Base-by-base conservation (phyloP, 2,329 filamentous ascomycete species). In the Lachnellula occidentalis region DNA sequence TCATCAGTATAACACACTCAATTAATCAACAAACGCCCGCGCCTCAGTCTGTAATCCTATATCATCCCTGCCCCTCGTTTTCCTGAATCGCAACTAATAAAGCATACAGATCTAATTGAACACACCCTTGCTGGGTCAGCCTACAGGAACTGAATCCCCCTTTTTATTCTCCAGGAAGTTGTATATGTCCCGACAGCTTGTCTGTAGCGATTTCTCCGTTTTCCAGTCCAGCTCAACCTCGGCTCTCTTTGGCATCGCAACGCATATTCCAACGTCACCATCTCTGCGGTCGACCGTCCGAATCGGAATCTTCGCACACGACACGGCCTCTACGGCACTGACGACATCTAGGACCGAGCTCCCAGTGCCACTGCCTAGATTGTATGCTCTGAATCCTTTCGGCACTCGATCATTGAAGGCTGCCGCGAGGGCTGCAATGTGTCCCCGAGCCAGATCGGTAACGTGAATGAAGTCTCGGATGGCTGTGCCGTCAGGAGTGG, bases 401-500 rank as follows among this genome's bases (percentile, higher is more conserved):
- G 58, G 61, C 45, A 72, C 53, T 50, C 64, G 63, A 4, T 66
- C 66, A 9, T 67, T 64, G 24, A 65, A 67, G 24, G 70, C 65
- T 31, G 72, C 64, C 15, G 64, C 55, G 21, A 85, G 71, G 1
- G 83, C 83, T 4, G 82, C 80, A 34, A 85, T 77, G 67, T 86
- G 83, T 2, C 80, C 83, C 36, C 77, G 73, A 6, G 82, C 82
- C 34, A 86, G 74, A 66, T 86, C 83, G 14, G 76, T 78, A 34
- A 86, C 83, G 60, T 86, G 83, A 58, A 86, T 84, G 66, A 83
- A 86, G 65, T 86, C 83, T 31, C 83, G 78, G 34, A 86, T 75
- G 1, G 82, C 81, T 0, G 83, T 85, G 15, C 83, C 82, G 59
- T 86, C 83, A 3, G 74, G 71, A 0, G 83, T 86, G 51, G 81